Conservation (phyloP, 495 filamentous ascomycete genomes). For the Neurospora sp. region DNA sequence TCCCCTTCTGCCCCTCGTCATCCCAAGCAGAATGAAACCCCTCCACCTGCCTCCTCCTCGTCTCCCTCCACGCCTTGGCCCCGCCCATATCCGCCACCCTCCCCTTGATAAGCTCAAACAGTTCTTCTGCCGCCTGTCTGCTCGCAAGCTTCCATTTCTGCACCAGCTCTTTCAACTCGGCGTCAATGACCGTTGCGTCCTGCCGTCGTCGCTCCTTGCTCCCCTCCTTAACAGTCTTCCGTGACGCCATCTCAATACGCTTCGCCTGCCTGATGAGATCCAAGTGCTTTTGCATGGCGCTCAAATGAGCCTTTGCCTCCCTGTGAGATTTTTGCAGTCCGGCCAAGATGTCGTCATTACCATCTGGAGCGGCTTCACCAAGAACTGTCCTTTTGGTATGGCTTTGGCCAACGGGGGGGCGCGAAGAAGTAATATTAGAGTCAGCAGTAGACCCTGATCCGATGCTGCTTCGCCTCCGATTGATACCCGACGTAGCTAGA, state of each 20-base stretch:
- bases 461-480: neutral
- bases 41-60: conserved; percentile 3
- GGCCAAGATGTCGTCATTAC: neutral
- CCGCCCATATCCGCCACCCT: conserved; percentile 20
- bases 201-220: neutral
- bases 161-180: conserved; percentile 10
- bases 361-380: neutral
- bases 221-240: neutral
- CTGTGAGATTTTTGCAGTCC: conserved; percentile 3
- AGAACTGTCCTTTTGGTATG: neutral
- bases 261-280: conserved; percentile 13
- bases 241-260: conserved; percentile 7
- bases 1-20: neutral
- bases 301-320: neutral
- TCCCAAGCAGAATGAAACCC: neutral
- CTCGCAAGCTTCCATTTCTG: conserved; percentile 17
- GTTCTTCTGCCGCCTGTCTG: conserved; percentile 18
- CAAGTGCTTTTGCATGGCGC: conserved; percentile 3
- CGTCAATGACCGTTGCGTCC: conserved; percentile 2
- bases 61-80: conserved; percentile 17
- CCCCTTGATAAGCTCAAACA: conserved; percentile 19
- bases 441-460: neutral
- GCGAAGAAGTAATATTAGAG: neutral
- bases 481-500: neutral
- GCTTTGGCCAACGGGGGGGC: neutral